A percentile compares a stretch with the other conserved stretches of the same genome.
Evolutionary conservation across 2,329 filamentous ascomycete species (phyloP).

Genomic region (Coniochaeta prunicola): DNA sequence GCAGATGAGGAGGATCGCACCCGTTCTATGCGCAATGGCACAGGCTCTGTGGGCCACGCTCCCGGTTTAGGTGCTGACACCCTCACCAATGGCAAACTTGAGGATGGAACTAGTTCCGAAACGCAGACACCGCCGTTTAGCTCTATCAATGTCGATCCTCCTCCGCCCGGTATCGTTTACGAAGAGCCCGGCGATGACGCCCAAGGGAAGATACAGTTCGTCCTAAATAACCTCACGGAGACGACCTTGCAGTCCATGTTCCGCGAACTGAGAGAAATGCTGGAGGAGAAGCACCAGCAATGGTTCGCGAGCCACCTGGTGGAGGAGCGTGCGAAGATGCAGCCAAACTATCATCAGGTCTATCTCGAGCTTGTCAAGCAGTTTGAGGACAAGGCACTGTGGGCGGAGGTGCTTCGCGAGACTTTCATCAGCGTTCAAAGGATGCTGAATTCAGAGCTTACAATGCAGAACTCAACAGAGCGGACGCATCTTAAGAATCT

Average conservation of each 20-base stretch:
- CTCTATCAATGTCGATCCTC: conserved; percentile 69
- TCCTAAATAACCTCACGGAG: conserved; percentile 92
- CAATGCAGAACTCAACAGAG: conserved; percentile 77
- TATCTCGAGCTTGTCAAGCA: conserved; percentile 85
- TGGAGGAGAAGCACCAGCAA: conserved; percentile 78
- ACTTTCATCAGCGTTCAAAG: conserved; percentile 82
- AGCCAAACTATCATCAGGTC: conserved; percentile 91
- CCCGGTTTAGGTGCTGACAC: conserved; percentile 31
- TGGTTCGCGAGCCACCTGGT: conserved; percentile 97
- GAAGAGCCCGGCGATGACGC: conserved; percentile 79
- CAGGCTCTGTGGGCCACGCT: conserved; percentile 19
- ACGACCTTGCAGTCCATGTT: conserved; percentile 81
- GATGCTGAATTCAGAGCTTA: conserved; percentile 84
- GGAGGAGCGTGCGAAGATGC: conserved; percentile 91
- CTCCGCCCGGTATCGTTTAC: conserved; percentile 54
- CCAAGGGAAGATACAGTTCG: conserved; percentile 91
- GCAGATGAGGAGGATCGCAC: conserved; percentile 56
- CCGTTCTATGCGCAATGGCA: conserved; percentile 43
- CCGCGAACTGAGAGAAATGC: conserved; percentile 67
- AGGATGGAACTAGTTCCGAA: conserved; percentile 54
- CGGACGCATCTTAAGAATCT: conserved; percentile 87
- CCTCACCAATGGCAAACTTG: conserved; percentile 63
- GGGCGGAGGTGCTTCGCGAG: conserved; percentile 85
- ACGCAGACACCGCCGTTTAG: conserved; percentile 62
- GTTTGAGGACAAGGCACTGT: conserved; percentile 71